Evolutionary conservation across 169 alveolate genomes (phyloP), one percentile per base, ranked within the genome.

Genomic region (Cryptosporidium meleagridis): DNA sequence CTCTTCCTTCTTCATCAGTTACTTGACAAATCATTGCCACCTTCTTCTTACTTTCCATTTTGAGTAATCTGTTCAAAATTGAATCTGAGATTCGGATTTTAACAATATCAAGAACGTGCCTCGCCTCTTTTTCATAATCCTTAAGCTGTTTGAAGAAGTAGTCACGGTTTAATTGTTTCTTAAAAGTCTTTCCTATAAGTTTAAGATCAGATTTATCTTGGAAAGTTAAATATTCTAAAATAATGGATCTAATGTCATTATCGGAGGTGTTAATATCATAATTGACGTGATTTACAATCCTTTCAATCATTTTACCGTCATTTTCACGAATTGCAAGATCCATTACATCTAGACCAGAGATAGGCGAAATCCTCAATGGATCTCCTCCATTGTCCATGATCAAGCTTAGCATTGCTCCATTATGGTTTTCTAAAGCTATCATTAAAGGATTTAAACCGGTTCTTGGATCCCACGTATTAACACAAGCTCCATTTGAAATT

Each of bases 301-400:
- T 80, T 48, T 80, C 89, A 21, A 80, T 80, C 65, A 80, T 62
- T 48, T 59, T 80, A 26, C 75, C 51, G 35, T 80, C 75, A 18
- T 80, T 80, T 23, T 59, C 68, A 31, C 14, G 33, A 29, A 80
- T 80, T n/a, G 89, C 89, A 9, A 80, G 35, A 29, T 80, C 89
- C 89, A 80, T 62, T 14, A 80, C 89, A 51, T 80, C 89, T 39
- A 41, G 45, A 12, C 75, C 89, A 6, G 89, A 80, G 18, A 65
- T 31, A 37, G 89, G 89, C 26, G 89, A 80, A 31, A 80, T 80
- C 9, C 73, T 59, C 3, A 80, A 35, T 1, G 89, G 89, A 65
- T 80, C 89, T n/a, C 89, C 89, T 16, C 89, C 89, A 48, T 80
- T 61, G 35, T 80, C 68, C 75, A 80, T 62, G 18, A 80, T 59